Percentiles rank a stretch among this genome's conserved stretches.
These are phyloP conservation scores for Anthoceros angustus DNA, from an alignment of 225 moss, liverwort and hornwort species.

Conservation along the genomic window DNA sequence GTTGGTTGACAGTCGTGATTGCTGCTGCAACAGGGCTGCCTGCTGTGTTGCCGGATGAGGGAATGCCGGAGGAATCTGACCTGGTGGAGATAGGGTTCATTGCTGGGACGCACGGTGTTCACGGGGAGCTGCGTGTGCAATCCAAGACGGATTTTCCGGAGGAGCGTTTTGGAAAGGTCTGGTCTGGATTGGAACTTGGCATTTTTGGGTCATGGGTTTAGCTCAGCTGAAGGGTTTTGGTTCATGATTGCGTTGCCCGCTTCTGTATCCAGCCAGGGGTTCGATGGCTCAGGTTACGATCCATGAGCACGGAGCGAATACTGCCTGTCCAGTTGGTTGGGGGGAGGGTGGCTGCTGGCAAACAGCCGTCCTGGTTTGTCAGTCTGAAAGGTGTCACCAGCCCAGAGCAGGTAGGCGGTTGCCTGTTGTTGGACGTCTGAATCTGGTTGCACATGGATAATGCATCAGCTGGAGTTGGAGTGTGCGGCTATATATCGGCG, in stretches of 20 bases:
- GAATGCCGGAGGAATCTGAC: constrained; percentile 12
- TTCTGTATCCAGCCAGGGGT: constrained; percentile 46
- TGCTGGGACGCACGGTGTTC: constrained; percentile 69
- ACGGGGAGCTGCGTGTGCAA: constrained; percentile 71
- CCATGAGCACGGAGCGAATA: constrained; percentile 50
- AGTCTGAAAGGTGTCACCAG: constrained; percentile 51
- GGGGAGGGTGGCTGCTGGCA: constrained; percentile 60
- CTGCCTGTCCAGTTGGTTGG: constrained; percentile 62
- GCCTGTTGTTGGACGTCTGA: not conserved
- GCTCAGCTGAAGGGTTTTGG: not conserved
- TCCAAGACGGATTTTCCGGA: constrained; percentile 83
- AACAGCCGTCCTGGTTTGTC: constrained; percentile 84
- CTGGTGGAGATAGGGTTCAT: constrained; percentile 82
- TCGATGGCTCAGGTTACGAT: constrained; percentile 50
- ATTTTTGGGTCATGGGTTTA: not conserved
- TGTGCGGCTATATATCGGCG: not conserved
- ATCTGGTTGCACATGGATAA: not conserved
- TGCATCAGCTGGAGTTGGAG: not conserved
- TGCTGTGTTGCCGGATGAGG: not conserved
- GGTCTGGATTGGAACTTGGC: not conserved
- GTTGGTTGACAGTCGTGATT: not conserved
- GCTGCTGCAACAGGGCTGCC: not conserved
- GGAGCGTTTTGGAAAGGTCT: constrained; percentile 83
- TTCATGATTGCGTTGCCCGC: not conserved
- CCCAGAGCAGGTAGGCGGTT: constrained; percentile 41